Evolutionary conservation across 2,329 filamentous ascomycete genomes (phyloP), one percentile per base, ranked within the genome.

Genomic region (Colletotrichum nymphaeae): DNA sequence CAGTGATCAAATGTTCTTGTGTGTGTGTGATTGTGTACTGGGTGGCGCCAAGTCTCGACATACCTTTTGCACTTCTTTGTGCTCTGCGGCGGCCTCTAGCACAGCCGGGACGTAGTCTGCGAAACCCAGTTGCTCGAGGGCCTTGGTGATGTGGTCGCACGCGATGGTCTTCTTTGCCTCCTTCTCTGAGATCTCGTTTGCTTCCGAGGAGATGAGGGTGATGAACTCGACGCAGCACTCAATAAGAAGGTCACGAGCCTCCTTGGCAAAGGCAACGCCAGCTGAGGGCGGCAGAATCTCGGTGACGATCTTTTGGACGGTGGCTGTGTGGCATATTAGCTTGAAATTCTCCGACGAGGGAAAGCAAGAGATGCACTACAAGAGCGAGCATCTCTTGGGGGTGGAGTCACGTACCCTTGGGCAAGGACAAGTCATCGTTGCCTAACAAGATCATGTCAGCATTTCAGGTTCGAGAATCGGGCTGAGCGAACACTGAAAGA

Each of bases 181-280:
- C 84, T 98, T 98, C 83, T 99, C 97, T 14, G 95, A 97, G 76
- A 99, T 99, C 79, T 99, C 97, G 84, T 99, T 99, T 75, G 97
- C 97, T 86, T 99, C 96, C 60, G 95, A 97, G n/a, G 95, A 98
- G 78, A 99, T 94, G 79, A 99, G 91, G 22, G 97, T 98, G 83
- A 99, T 98, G 83, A 99, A 99, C 83, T 99, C 97, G 79, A 99
- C 96, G 80, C 97, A 99, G 86, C 97, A 98, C 86, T 98, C 97
- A 79, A 99, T 99, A 65, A 99, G 88, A 3, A 98, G 88, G 80
- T 99, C 97, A 73, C 97, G 93, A 14, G 96, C 95, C 79, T 99
- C 97, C 82, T 98, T 98, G 56, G 95, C 94, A 81, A 98, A 98
- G 1, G 94, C 93, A 75, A 97, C 90, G 63, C 95, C 94, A 16